Evolutionary conservation across 2,329 filamentous ascomycete species (phyloP), one percentile per base, ranked within the genome.

Genomic region (Sordariomycetes sp.): DNA sequence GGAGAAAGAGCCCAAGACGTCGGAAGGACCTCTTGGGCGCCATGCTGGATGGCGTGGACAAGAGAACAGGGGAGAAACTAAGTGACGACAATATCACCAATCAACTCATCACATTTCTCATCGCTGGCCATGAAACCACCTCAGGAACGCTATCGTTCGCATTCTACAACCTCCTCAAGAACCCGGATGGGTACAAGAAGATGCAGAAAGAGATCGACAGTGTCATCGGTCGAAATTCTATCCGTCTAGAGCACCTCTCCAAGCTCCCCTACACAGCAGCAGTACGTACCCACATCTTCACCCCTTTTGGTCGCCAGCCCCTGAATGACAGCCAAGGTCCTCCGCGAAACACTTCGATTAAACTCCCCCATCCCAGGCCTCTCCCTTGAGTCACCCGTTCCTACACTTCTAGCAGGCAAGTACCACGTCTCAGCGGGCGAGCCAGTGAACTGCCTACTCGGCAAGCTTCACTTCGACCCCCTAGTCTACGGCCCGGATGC

Each of bases 31-130:
- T 85, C 12, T 53, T 84, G n/a, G 72, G 72, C 40, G 71, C 75
- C 7, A 79, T 85, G 72, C 55, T 85, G 21, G 59, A 72, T 8
- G 75, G 75, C 1, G 66, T 63, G 8, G 80, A 84, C 46, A 64
- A 72, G 3, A 70, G 74, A 55, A 82, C 79, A 4, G 77, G 79
- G 9, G 59, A 75, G 42, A 64, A 64, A 6, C 61, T 85, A 50
- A 66, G 59, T 1, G 72, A 81, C 40, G 57, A 66, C 4, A 68
- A 63, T 20, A 79, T 83, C 42, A 64, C 72, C 17, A 66, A 79
- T 47, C 82, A 85, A 42, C 70, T 84, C 58, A 72, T 79, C 35
- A 82, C 78, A 0, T 82, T 83, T 44, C 54, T 83, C 12, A 72
- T 78, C 42, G 75, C 75, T 32, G 47, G 76, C 4, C 78, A 82